Conservation (phyloP, 2,329 filamentous ascomycete genomes). For the Apiospora sp. region DNA sequence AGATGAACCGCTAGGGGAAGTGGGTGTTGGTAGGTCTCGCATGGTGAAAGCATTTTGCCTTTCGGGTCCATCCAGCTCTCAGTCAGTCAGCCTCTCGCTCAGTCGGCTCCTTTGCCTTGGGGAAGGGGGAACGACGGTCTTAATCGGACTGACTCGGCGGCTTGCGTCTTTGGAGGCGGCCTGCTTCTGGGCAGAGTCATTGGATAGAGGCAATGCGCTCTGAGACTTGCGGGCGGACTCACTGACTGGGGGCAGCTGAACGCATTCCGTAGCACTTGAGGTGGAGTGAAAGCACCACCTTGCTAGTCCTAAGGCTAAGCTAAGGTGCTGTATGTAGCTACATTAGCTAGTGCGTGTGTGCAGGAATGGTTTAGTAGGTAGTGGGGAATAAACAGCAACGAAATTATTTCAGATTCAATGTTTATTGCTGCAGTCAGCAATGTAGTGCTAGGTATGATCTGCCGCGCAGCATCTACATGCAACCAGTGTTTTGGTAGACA, state of each 20-base stretch:
- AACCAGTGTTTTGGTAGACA: neutral
- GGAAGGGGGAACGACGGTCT: neutral
- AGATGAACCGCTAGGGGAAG: conserved; percentile 8
- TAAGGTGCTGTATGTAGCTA: neutral
- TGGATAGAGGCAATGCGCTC: neutral
- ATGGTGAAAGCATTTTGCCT: neutral
- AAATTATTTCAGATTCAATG: conserved; percentile 6
- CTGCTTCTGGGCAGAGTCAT: neutral
- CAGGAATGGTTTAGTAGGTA: neutral
- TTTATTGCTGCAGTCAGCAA: conserved; percentile 7
- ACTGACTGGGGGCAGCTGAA: conserved; percentile 17
- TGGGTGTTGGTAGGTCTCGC: neutral
- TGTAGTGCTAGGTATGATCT: conserved; percentile 7
- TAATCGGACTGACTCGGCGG: conserved; percentile 14
- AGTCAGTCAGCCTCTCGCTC: neutral
- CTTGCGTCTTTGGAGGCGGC: neutral
- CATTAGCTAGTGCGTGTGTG: neutral
- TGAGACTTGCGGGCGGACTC: conserved; percentile 11
- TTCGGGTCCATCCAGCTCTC: neutral
- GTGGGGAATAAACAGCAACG: conserved; percentile 15
- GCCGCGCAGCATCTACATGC: neutral
- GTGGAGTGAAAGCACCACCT: neutral
- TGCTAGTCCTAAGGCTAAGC: conserved; percentile 2
- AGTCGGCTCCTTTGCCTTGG: conserved; percentile 1
- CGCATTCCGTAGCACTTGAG: neutral